Evolutionary conservation across 1,284 basidiomycete species (phyloP).

Genomic region (Trichosporon inkin): DNA sequence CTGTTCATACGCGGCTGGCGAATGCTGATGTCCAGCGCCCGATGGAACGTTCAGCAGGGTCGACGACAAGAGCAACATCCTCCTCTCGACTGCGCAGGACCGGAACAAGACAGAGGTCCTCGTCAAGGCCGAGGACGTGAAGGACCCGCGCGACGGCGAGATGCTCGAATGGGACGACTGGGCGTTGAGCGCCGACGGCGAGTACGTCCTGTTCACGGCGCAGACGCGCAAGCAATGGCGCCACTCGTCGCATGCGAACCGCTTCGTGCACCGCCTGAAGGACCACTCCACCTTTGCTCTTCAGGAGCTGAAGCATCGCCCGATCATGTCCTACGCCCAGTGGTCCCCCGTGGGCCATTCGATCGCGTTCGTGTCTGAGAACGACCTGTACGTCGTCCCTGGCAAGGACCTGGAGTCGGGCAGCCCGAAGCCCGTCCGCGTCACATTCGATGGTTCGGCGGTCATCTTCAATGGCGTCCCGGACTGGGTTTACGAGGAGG

Average conservation of each 20-base stretch:
- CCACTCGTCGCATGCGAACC: slow-evolving; percentile 79
- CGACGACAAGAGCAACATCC: slow-evolving; percentile 60
- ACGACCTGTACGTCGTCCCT: slow-evolving; percentile 77
- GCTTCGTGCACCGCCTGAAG: slow-evolving; percentile 71
- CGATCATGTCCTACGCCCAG: slow-evolving; percentile 68
- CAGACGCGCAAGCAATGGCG: slow-evolving; percentile 86
- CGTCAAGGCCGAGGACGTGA: slow-evolving; percentile 35
- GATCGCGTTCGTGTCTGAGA: slow-evolving; percentile 74
- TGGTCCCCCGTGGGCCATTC: slow-evolving; percentile 79
- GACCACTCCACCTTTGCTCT: slow-evolving; percentile 65
- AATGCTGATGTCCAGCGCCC: slow-evolving; percentile 57
- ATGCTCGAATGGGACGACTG: slow-evolving; percentile 60
- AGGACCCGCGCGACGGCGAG: slow-evolving; percentile 51
- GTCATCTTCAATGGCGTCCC: slow-evolving; percentile 90
- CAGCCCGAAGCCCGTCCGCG: slow-evolving; percentile 55
- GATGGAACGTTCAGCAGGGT: slow-evolving; percentile 79
- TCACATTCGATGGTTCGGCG: slow-evolving; percentile 75
- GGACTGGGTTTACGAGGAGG: slow-evolving; percentile 97
- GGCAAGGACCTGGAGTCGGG: slow-evolving; percentile 31
- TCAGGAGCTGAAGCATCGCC: slow-evolving; percentile 54
- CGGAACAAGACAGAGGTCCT: slow-evolving; percentile 34
- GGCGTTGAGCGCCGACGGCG: slow-evolving; percentile 80
- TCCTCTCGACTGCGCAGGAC: slow-evolving; percentile 70
- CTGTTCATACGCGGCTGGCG: background rate
- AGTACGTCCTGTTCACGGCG: slow-evolving; percentile 74